phyloP scores from a whole-genome alignment of 306 rosid genomes.

The Casuarina equisetifolia region DNA sequence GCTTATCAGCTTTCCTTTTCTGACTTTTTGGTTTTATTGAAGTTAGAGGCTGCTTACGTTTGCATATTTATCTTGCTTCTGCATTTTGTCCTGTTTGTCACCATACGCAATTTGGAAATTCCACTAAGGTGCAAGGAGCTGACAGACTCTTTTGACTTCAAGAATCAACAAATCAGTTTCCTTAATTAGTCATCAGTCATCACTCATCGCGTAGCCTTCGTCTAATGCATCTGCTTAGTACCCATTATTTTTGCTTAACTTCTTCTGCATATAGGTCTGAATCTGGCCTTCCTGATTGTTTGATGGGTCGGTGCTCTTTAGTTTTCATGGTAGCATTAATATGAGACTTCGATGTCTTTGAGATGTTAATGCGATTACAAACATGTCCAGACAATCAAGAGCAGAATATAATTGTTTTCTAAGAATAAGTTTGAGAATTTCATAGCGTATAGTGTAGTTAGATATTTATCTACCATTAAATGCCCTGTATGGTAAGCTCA shows the following conservation, averaged over 20 bases:
- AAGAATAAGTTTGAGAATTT: background rate
- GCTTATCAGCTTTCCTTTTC: background rate
- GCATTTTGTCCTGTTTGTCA: background rate
- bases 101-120: background rate
- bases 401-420: background rate
- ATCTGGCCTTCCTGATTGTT: background rate
- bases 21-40: background rate
- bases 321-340: background rate
- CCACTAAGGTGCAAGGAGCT: background rate
- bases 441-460: background rate
- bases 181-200: background rate
- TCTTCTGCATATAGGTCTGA: background rate
- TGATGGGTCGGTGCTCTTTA: background rate
- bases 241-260: background rate
- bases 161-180: background rate
- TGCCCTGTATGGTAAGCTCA: background rate
- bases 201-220: background rate
- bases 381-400: background rate
- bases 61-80: conserved; percentile 2
- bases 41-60: background rate
- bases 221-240: background rate
- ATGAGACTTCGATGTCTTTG: background rate
- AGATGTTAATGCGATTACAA: background rate
- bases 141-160: background rate
- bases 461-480: background rate